phyloP scores from a whole-genome alignment of 129 eudicot genomes.

The Smallanthus sonchifolius region DNA sequence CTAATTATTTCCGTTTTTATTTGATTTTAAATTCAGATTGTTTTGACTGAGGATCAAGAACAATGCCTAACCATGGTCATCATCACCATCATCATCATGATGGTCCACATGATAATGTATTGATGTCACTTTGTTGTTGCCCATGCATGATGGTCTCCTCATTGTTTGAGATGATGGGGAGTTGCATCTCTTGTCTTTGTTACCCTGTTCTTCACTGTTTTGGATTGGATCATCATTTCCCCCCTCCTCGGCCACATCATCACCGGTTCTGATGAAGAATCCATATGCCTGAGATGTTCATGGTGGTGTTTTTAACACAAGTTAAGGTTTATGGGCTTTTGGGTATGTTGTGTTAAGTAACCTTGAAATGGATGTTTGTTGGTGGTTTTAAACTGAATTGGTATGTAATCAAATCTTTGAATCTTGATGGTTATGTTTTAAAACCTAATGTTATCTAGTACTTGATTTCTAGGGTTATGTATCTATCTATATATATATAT shows the following conservation, averaged over 20 bases:
- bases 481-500: too few relatives aligned
- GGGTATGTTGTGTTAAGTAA: not conserved
- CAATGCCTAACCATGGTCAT: slow-evolving; percentile 19
- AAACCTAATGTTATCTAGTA: too few relatives aligned
- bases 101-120: slow-evolving; percentile 23
- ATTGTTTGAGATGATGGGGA: slow-evolving; percentile 17
- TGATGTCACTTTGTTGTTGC: slow-evolving; percentile 47
- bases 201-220: slow-evolving; percentile 62
- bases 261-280: slow-evolving; percentile 4
- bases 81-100: slow-evolving; percentile 13
- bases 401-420: not conserved
- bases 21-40: not conserved
- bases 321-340: not conserved
- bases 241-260: slow-evolving; percentile 14
- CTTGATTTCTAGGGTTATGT: not conserved
- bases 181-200: slow-evolving; percentile 55
- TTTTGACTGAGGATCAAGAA: not conserved
- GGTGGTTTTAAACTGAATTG: not conserved
- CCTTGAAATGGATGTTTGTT: not conserved
- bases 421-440: not conserved
- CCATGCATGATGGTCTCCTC: slow-evolving; percentile 49
- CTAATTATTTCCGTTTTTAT: not conserved
- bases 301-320: not conserved
- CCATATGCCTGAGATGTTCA: not conserved
- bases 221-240: slow-evolving; percentile 32